Evolutionary conservation across 2,329 filamentous ascomycete genomes (phyloP).

Genomic region (Diaporthe ilicicola): DNA sequence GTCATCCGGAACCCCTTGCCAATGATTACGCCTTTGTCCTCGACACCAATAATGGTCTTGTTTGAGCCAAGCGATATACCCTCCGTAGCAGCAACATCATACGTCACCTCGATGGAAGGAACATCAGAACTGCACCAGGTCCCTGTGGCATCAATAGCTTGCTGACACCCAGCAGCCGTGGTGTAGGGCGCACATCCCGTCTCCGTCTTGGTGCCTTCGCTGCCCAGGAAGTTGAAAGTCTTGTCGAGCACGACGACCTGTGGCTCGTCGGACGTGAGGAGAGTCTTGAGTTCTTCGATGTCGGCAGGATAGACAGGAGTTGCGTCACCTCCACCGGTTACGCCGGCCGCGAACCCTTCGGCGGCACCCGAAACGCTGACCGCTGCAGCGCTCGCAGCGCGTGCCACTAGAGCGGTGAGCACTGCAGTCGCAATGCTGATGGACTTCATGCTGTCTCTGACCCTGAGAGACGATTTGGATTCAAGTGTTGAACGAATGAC

Average conservation of each 20-base stretch:
- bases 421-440: not conserved
- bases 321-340: constrained; percentile 68
- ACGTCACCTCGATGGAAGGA: constrained; percentile 53
- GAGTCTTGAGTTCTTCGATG: constrained; percentile 64
- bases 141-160: constrained; percentile 64
- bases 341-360: constrained; percentile 55
- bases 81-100: constrained; percentile 59
- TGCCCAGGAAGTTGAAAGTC: constrained; percentile 62
- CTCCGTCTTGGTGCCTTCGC: constrained; percentile 60
- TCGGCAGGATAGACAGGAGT: constrained; percentile 63
- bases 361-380: constrained; percentile 45
- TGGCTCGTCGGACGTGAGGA: constrained; percentile 62
- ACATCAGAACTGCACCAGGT: constrained; percentile 57
- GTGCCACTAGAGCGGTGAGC: constrained; percentile 31
- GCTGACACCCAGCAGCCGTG: constrained; percentile 60
- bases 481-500: not conserved
- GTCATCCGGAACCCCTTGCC: constrained; percentile 63
- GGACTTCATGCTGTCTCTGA: not conserved
- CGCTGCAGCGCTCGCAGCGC: constrained; percentile 39
- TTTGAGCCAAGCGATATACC: constrained; percentile 63
- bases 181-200: constrained; percentile 67
- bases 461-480: not conserved
- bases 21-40: constrained; percentile 61
- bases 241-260: constrained; percentile 67
- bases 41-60: constrained; percentile 66